phyloP scores from a whole-genome alignment of 169 alveolate genomes.

The Cryptosporidium ryanae region DNA sequence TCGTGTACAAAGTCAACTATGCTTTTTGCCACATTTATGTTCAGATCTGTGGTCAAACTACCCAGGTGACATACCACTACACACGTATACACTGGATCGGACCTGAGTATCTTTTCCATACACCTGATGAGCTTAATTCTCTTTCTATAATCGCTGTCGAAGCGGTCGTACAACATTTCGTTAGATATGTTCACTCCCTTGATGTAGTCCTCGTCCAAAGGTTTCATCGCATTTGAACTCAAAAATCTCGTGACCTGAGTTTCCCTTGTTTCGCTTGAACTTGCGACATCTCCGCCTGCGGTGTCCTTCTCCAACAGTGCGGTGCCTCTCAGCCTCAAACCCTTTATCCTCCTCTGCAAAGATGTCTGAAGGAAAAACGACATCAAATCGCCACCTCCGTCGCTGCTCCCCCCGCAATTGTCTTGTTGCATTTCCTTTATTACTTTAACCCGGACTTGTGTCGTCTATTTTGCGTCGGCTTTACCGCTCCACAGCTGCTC shows the following conservation, averaged over 20 bases:
- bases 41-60: constrained; percentile 13
- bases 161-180: constrained; percentile 30
- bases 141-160: constrained; percentile 32
- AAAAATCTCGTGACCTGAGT: neutral
- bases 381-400: too few relatives aligned
- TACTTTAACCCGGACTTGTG: too few relatives aligned
- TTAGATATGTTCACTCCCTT: constrained; percentile 17
- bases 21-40: constrained; percentile 41
- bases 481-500: too few relatives aligned
- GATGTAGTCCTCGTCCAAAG: constrained; percentile 29
- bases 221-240: neutral
- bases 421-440: too few relatives aligned
- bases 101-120: constrained; percentile 40
- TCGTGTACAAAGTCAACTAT: constrained; percentile 36
- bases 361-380: constrained; percentile 24
- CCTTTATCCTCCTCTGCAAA: constrained; percentile 43
- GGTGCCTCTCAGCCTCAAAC: neutral
- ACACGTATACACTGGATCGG: constrained; percentile 43
- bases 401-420: too few relatives aligned
- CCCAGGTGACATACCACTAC: neutral
- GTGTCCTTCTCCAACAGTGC: too few relatives aligned
- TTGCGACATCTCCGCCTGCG: neutral
- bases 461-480: too few relatives aligned
- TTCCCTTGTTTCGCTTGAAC: neutral
- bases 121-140: constrained; percentile 14